Percentiles rank a stretch among this genome's conserved stretches.
Evolutionary conservation across 208 protist species (phyloP).

Genomic region (Acanthamoeba quina): DNA sequence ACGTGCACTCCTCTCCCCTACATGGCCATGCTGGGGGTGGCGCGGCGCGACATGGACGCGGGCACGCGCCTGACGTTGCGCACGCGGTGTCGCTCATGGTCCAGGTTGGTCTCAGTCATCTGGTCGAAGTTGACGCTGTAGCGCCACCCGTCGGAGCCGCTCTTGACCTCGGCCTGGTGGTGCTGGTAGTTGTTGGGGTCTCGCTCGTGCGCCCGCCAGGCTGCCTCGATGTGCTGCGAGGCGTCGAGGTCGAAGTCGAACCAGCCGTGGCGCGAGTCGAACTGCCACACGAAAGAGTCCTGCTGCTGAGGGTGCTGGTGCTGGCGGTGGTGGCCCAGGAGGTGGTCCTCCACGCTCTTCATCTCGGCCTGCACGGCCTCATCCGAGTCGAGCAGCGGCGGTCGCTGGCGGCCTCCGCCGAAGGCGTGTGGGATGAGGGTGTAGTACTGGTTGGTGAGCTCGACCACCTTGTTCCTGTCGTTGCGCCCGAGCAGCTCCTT

Average conservation of each 20-base stretch:
- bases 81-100: not conserved
- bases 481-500: not conserved
- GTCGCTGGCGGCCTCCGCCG: not conserved
- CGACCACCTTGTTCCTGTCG: not conserved
- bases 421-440: not conserved
- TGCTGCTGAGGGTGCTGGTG: not conserved
- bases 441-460: slow-evolving; percentile 17
- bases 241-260: not conserved
- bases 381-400: not conserved
- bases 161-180: slow-evolving; percentile 1
- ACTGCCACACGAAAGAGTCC: not conserved
- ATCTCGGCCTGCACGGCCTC: not conserved
- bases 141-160: not conserved
- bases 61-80: slow-evolving; percentile 4
- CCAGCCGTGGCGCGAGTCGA: not conserved
- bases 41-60: slow-evolving; percentile 9
- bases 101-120: slow-evolving; percentile 15
- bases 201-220: not conserved
- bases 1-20: no score
- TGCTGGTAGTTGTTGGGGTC: not conserved
- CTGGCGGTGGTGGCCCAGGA: not conserved
- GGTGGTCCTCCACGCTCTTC: not conserved
- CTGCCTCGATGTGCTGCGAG: not conserved
- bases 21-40: no score
- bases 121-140: slow-evolving; percentile 33